Percentiles rank a stretch among this genome's conserved stretches.
Conservation (phyloP, 164 flowering plant genomes). For the Akebia trifoliata region DNA sequence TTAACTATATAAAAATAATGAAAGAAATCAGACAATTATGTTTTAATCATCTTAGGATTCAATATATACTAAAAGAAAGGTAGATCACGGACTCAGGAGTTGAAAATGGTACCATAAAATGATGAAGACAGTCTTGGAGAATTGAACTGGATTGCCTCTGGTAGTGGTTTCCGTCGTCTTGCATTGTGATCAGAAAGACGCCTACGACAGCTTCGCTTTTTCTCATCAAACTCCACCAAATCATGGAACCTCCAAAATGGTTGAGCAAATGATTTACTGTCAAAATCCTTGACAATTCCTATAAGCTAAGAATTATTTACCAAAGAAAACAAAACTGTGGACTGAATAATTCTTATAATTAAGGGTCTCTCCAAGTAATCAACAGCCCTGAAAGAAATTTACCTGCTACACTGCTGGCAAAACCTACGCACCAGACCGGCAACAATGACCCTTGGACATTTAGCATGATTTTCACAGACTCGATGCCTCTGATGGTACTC, state of each 20-base stretch:
- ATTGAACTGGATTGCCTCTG: conserved; percentile 44
- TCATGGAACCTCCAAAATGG: conserved; percentile 61
- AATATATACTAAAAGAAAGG: not conserved
- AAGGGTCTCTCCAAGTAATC: too few relatives aligned
- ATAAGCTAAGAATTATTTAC: not conserved
- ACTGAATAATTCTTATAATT: too few relatives aligned
- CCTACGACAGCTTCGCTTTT: conserved; percentile 78
- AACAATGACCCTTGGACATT: conserved; percentile 60
- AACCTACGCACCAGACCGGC: conserved; percentile 70
- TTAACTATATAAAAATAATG: not conserved
- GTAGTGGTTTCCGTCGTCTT: conserved; percentile 77
- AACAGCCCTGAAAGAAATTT: conserved; percentile 5
- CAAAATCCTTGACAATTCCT: not conserved
- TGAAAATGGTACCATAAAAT: conserved; percentile 41
- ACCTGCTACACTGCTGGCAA: conserved; percentile 98
- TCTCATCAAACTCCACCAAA: conserved; percentile 71
- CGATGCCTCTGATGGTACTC: conserved; percentile 80
- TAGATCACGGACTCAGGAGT: not conserved
- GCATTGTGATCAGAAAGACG: conserved; percentile 89
- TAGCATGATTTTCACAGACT: conserved; percentile 78
- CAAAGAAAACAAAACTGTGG: not conserved
- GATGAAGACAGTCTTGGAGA: conserved; percentile 42
- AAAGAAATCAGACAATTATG: not conserved
- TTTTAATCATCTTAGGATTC: not conserved
- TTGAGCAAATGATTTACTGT: conserved; percentile 5